phyloP scores from a whole-genome alignment of 208 protist species.

The Trypanosoma boissoni region DNA sequence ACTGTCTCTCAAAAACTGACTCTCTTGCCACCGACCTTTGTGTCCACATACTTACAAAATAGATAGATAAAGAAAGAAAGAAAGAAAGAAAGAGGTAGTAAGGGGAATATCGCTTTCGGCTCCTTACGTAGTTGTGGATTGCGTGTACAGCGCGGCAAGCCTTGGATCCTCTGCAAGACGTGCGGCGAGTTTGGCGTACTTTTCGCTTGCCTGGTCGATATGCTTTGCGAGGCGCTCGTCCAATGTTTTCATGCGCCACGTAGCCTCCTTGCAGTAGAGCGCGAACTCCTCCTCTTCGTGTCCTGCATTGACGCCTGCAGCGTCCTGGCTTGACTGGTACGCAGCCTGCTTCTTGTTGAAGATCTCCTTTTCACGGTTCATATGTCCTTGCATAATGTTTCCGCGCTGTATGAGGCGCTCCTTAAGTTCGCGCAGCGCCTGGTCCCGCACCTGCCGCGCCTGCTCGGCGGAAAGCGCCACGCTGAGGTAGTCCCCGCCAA shows the following conservation, averaged over 20 bases:
- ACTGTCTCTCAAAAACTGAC: no score
- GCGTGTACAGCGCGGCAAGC: conserved; percentile 55
- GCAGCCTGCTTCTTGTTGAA: conserved; percentile 64
- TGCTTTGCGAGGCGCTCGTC: conserved; percentile 86
- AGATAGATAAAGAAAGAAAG: background rate
- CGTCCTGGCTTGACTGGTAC: conserved; percentile 73
- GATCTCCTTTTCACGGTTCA: conserved; percentile 88
- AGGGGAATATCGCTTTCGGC: background rate
- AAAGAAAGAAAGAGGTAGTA: background rate
- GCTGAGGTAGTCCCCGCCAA: conserved; percentile 74
- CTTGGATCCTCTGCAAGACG: conserved; percentile 73
- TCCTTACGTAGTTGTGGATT: background rate
- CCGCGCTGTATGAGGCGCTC: conserved; percentile 89
- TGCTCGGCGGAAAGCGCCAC: conserved; percentile 70
- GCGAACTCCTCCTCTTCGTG: conserved; percentile 84
- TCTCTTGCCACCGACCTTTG: no score
- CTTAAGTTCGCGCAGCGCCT: conserved; percentile 83
- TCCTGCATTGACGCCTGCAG: conserved; percentile 54
- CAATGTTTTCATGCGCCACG: conserved; percentile 88
- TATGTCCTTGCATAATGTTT: conserved; percentile 88
- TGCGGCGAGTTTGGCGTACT: conserved; percentile 78
- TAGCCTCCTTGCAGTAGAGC: conserved; percentile 86
- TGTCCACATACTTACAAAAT: background rate
- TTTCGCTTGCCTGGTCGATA: conserved; percentile 83
- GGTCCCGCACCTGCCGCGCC: conserved; percentile 79